Base-by-base conservation (phyloP, 306 rosid species). In the Corylus avellana region DNA sequence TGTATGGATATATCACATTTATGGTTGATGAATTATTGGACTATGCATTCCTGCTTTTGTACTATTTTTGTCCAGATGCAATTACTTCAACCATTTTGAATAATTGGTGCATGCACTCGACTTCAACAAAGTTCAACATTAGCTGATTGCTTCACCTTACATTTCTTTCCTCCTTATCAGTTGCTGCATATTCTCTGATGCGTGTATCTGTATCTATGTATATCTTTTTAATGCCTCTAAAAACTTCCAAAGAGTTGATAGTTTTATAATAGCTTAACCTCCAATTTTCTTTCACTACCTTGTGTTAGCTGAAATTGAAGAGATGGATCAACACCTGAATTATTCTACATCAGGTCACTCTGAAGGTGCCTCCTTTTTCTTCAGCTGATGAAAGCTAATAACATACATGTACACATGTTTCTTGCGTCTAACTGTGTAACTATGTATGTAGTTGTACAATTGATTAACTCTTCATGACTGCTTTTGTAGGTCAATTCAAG, bases 291-390 rank as follows among this genome's bases (percentile, higher is more conserved):
- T 64, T 82, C 44, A 39, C 73, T 64, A 76, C 68, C 75, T 32
- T 48, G 37, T 25, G 57, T 59, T 39, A 48, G 70, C 84, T 89
- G 93, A 80, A 74, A 84, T 78, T 79, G 79, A 74, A 70, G 62
- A 63, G 66, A 92, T 90, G 98, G 94, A 90, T 73, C 85, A 88
- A 73, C 82, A 72, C 82, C 77, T 72, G 4, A 76, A 84, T 80
- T 85, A 85, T 80, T 80, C 87, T 61, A 46, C 70, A 55, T 73
- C 90, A 16, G 86, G 84, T 63, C 82, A 29, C 53, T 74, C 77
- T 81, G 79, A 81, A 89, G 93, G 93, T 90, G 58, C 78, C 11
- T 71, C 75, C 74, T 76, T 80, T 54, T 76, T 56, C 57, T 71
- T 85, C 81, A 47, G 37, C 50, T 66, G 68, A 78, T 64, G 54